Evolutionary conservation across 2,329 filamentous ascomycete species (phyloP).

Genomic region (Coniella vitis): DNA sequence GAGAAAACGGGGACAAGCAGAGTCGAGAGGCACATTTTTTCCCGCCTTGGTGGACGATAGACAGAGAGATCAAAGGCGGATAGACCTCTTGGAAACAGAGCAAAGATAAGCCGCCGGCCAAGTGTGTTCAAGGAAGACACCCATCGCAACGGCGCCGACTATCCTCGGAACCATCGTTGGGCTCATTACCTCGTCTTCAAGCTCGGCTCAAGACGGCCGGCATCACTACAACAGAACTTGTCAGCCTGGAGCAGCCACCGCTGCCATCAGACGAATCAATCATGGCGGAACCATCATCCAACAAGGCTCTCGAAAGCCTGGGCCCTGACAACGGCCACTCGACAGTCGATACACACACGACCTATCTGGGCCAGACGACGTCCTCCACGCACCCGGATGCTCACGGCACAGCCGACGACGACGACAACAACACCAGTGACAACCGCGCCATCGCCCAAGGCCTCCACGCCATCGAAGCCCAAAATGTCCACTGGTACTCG

Average conservation of each 20-base stretch:
- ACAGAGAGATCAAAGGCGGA: too few relatives aligned
- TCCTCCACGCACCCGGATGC: slow-evolving; percentile 10
- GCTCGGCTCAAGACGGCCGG: too few relatives aligned
- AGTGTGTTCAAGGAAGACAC: too few relatives aligned
- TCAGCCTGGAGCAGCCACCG: slow-evolving; percentile 5
- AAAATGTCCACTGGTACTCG: slow-evolving; percentile 54
- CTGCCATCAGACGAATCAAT: neutral
- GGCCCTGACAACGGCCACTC: slow-evolving; percentile 18
- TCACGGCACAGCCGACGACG: slow-evolving; percentile 21
- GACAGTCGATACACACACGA: slow-evolving; percentile 22
- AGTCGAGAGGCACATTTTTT: too few relatives aligned
- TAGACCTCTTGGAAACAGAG: too few relatives aligned
- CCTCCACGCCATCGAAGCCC: slow-evolving; percentile 48
- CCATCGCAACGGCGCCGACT: too few relatives aligned
- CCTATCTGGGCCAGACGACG: slow-evolving; percentile 15
- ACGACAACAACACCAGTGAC: slow-evolving; percentile 25
- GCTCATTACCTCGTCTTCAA: too few relatives aligned
- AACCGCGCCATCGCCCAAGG: slow-evolving; percentile 38
- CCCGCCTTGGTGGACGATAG: too few relatives aligned
- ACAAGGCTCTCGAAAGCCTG: slow-evolving; percentile 25
- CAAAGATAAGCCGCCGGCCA: too few relatives aligned
- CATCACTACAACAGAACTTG: neutral
- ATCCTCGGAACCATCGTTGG: too few relatives aligned
- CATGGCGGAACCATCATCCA: slow-evolving; percentile 10
- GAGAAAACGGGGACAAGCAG: too few relatives aligned